Evolutionary conservation across 169 alveolate species (phyloP), one percentile per base, ranked within the genome.

Genomic region (Plasmodium knowlesi): DNA sequence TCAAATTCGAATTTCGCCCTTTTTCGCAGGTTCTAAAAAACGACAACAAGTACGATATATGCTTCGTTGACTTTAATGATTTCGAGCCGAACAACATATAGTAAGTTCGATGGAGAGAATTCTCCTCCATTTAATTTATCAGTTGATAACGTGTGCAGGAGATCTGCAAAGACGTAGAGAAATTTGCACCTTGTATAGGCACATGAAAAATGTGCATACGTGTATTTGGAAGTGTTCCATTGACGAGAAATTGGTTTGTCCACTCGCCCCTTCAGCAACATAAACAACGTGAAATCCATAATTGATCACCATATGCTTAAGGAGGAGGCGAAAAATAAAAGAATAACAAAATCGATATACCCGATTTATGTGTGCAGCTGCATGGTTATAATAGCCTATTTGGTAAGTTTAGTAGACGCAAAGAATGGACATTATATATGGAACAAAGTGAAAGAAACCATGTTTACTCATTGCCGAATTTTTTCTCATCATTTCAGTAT

Each of bases 331-430:
- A 82, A 67, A 72, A 71, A 70, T 54, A 67, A 46, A 30, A 82
- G 71, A 70, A 90, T 90, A 81, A 90, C 95, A 16, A 90, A 90
- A 71, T 90, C 95, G 34, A 61, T 90, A 28, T 90, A 70, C 83
- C 95, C 95, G 5, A 90, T 90, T 16, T 90, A 32, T 70, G 92
- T 90, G 30, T 90, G 95, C 53, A 90, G 95, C 28, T 90, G 95
- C 54, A 90, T 90, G 92, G 95, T 90, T 46, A 90, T 90, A 39
- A 90, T 90, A 79, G 92, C 95, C 57, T 90, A 90, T 90, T 46
- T 90, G 9, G 95, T 90, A 90, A 79, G 95, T 67, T 80, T 50
- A 70, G 30, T 12, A 70, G 22, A 2, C 3, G 8, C n/a, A 81
- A 81, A 81, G 12, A 81, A 81, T 16, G 46, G 39, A 37, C 32